A percentile compares a stretch with the other conserved stretches of the same genome.
phyloP scores from a whole-genome alignment of 2,329 filamentous ascomycete species.

The Cladophialophora chaetospira region DNA sequence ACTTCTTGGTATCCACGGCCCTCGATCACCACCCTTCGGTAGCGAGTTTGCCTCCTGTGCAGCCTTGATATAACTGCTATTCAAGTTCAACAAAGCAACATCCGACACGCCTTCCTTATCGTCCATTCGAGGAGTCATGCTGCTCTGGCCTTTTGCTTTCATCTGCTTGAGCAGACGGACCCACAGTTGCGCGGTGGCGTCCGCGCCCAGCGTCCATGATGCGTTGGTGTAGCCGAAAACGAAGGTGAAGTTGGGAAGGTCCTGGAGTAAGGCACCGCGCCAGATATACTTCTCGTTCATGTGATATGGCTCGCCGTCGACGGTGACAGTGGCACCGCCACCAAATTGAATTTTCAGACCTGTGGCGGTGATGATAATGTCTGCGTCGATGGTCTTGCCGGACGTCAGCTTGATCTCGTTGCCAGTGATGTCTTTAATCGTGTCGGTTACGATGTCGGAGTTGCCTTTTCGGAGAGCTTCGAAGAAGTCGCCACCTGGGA shows the following conservation, averaged over 20 bases:
- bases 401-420: constrained; percentile 52
- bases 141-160: constrained; percentile 21
- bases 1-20: constrained; percentile 44
- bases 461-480: constrained; percentile 52
- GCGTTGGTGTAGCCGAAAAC: constrained; percentile 49
- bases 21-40: constrained; percentile 43
- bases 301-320: constrained; percentile 42
- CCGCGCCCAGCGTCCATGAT: constrained; percentile 49
- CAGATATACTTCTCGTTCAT: constrained; percentile 44
- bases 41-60: constrained; percentile 36
- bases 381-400: constrained; percentile 44
- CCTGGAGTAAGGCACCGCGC: constrained; percentile 49
- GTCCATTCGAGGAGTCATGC: constrained; percentile 21
- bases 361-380: constrained; percentile 50
- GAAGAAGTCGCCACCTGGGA: constrained; percentile 63
- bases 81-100: constrained; percentile 40
- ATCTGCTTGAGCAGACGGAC: constrained; percentile 40
- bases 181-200: constrained; percentile 46
- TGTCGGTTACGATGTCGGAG: constrained; percentile 58
- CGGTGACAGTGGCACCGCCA: constrained; percentile 40
- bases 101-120: constrained; percentile 18
- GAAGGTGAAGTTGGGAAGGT: constrained; percentile 46
- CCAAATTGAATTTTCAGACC: constrained; percentile 46
- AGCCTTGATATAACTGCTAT: constrained; percentile 44
- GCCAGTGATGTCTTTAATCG: constrained; percentile 53